Evolutionary conservation across 352 stramenopile species (phyloP), one percentile per base, ranked within the genome.

Genomic region (Globisporangium paroecandrum): DNA sequence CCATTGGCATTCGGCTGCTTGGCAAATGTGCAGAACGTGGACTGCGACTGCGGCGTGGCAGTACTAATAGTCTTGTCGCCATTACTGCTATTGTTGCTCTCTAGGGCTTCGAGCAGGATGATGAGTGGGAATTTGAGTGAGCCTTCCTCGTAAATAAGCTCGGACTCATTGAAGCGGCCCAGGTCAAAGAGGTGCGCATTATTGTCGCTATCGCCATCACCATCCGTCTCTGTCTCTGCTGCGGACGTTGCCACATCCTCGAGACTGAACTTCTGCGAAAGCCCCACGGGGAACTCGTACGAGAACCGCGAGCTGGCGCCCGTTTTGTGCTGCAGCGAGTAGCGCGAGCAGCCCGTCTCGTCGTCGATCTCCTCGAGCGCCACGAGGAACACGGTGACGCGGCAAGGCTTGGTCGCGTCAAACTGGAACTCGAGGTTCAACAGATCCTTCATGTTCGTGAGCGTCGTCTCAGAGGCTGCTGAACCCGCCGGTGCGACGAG

Each of bases 11-110:
- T 76, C 25, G 71, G 64, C 68, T 79, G 79, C 69, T 79, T 82
- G 10, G 74, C 62, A 60, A 95, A 91, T 25, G 82, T 90, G 59
- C 78, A 84, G 60, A 95, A 95, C 8, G 85, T 95, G 24, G 87
- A 77, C 59, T 95, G 87, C 25, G 87, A 93, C 61, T 95, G 85
- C 20, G 82, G 76, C 0, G 56, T 34, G 10, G 53, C 1, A 13
- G 13, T 47, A 24, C 20, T 18, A 8, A 9, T 27, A 1, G 12
- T 43, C 10, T 32, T 38, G 3, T 49, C 56, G 4, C 29, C 29
- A 25, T 22, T 22, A 22, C 3, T 55, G 47, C n/a, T 27, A 27
- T 18, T 46, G 13, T 20, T 43, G 1, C 18, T 10, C 20, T 80
- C 75, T 5, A 72, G 69, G 3, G 90, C 85, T 73, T 93, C 76